These are phyloP conservation scores for Phytophthora hybrid DNA, from an alignment of 352 stramenopile species.

Conservation along the genomic window DNA sequence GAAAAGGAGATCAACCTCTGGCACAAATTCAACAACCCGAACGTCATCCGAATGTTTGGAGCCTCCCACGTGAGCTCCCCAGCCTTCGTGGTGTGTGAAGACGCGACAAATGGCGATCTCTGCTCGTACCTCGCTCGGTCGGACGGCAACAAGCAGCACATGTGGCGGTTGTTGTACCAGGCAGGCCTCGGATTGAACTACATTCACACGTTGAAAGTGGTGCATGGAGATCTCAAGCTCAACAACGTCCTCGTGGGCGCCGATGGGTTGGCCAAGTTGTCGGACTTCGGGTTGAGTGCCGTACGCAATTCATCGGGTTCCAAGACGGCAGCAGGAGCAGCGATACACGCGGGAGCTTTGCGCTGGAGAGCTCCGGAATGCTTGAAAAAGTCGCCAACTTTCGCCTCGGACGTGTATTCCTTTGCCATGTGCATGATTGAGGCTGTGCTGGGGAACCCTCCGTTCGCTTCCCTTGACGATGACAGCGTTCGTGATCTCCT, in stretches of 20 bases:
- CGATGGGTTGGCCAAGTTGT: slow-evolving; percentile 28
- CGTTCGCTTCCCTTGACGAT: slow-evolving; percentile 22
- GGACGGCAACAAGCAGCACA: background rate
- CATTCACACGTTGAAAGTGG: slow-evolving; percentile 50
- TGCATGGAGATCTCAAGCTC: slow-evolving; percentile 84
- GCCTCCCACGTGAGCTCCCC: background rate
- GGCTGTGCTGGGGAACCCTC: slow-evolving; percentile 23
- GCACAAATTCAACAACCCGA: background rate
- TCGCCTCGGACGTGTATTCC: slow-evolving; percentile 41
- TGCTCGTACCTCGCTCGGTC: background rate
- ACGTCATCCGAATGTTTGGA: background rate
- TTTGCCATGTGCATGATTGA: slow-evolving; percentile 45
- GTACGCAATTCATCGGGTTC: background rate
- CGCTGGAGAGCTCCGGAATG: slow-evolving; percentile 43
- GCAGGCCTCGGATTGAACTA: slow-evolving; percentile 45
- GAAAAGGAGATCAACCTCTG: background rate
- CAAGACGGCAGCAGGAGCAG: background rate
- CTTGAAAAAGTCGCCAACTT: slow-evolving; percentile 21
- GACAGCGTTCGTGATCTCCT: slow-evolving; percentile 17
- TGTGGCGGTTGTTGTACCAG: background rate
- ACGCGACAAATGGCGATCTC: background rate
- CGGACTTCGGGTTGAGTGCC: slow-evolving; percentile 22
- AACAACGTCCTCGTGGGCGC: slow-evolving; percentile 33
- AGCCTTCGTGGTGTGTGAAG: background rate
- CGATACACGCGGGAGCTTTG: background rate